Evolutionary conservation across 1,139 yeast genomes (phyloP), one percentile per base, ranked within the genome.

Genomic region (Diutina rugosa): DNA sequence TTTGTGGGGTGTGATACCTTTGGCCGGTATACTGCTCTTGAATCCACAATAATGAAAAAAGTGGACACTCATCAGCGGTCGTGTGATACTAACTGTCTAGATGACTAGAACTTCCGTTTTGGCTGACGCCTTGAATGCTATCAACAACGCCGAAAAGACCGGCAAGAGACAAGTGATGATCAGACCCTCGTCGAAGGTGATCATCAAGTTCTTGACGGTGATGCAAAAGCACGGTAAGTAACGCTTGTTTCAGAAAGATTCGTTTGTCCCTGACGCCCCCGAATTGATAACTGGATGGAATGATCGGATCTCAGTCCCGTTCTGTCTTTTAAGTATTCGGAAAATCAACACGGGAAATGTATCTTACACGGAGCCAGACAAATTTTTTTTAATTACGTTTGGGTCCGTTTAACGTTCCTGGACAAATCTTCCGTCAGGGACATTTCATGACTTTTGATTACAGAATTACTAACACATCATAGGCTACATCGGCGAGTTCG

Each of bases 131-230:
- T 87, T 93, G 74, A 91, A 93, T 77, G 85, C 97, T 69, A 93
- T 93, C 76, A 90, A 91, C 91, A 93, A 93, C 77, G 99, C 99
- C 76, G 99, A 93, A 82, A 93, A 91, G 80, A 85, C 97, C 74
- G 99, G 99, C 78, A 93, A 93, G 82, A 89, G 99, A 81, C 99
- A 93, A 83, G 99, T 93, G 67, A 79, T 93, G 75, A 84, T 93
- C 76, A 90, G 99, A 85, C 99, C 99, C 65, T 91, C 98, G 58
- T 93, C 99, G 72, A 93, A 93, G 84, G 99, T 93, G 68, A 90
- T 93, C 77, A 81, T 93, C 82, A 93, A 90, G 80, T 93, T 91
- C 77, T 82, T 93, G 77, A 84, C 90, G 71, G 99, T 93, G 67
- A 91, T 93, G 89, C 99, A 93, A 82, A 90, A 85, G 82, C 98